These are phyloP conservation scores for Alternaria brassicae DNA, from an alignment of 2,329 filamentous ascomycete species.

Conservation along the genomic window DNA sequence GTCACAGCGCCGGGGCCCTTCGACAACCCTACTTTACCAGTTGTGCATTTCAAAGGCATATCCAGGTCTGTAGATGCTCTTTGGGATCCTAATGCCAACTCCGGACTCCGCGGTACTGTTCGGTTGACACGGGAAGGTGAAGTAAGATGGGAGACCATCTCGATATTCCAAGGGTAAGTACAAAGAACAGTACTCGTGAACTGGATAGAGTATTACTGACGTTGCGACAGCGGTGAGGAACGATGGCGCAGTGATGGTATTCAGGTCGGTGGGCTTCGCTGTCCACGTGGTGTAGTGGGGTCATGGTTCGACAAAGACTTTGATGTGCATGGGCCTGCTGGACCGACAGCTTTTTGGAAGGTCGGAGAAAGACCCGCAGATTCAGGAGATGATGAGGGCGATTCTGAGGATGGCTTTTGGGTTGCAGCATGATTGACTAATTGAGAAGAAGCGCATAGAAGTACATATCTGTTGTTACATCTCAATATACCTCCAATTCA, in stretches of 20 bases:
- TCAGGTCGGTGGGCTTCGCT: conserved; percentile 72
- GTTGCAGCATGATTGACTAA: not conserved
- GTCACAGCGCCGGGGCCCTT: conserved; percentile 66
- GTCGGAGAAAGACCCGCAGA: conserved; percentile 57
- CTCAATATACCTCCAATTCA: conserved; percentile 34
- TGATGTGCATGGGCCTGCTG: conserved; percentile 71
- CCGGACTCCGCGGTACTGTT: conserved; percentile 69
- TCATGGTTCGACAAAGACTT: conserved; percentile 81
- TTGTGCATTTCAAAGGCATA: conserved; percentile 72
- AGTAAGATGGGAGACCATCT: conserved; percentile 75
- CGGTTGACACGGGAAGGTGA: conserved; percentile 73
- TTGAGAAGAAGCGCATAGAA: not conserved
- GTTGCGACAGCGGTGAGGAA: conserved; percentile 63
- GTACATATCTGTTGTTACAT: conserved; percentile 4
- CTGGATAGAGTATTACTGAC: conserved; percentile 30
- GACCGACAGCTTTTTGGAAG: conserved; percentile 82
- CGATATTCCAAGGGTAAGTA: conserved; percentile 62
- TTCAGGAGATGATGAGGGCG: conserved; percentile 16
- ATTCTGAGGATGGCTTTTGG: not conserved
- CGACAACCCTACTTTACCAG: conserved; percentile 65
- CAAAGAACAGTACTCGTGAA: not conserved
- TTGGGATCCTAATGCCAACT: conserved; percentile 74
- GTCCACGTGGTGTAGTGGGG: conserved; percentile 72
- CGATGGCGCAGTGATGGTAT: conserved; percentile 80
- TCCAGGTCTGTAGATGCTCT: conserved; percentile 68